phyloP scores from a whole-genome alignment of 768 basidiomycete species.

The Butyriboletus loyo region DNA sequence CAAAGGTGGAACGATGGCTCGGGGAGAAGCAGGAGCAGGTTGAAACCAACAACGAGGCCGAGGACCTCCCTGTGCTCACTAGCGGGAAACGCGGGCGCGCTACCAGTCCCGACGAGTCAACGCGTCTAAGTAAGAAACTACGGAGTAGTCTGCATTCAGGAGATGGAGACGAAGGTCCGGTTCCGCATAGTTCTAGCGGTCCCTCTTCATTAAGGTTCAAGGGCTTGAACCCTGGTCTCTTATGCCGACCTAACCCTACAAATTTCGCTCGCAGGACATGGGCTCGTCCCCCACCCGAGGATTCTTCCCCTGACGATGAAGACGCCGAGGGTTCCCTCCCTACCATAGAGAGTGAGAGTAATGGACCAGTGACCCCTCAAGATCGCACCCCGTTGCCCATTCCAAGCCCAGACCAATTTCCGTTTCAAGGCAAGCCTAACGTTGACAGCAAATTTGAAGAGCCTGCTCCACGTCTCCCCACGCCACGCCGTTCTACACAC shows the following conservation, averaged over 20 bases:
- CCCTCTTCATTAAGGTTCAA: constrained; percentile 29
- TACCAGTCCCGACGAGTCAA: constrained; percentile 21
- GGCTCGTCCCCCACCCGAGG: constrained; percentile 42
- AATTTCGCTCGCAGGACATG: constrained; percentile 58
- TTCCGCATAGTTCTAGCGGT: constrained; percentile 24
- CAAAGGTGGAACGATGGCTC: constrained; percentile 40
- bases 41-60: constrained; percentile 11
- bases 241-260: constrained; percentile 59
- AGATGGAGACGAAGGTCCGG: constrained; percentile 28
- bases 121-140: constrained; percentile 26
- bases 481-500: constrained; percentile 19
- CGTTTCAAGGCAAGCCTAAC: constrained; percentile 17
- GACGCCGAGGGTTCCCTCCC: constrained; percentile 32
- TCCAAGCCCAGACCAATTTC: constrained; percentile 31
- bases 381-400: constrained; percentile 45
- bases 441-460: constrained; percentile 22
- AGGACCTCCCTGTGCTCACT: constrained; percentile 9
- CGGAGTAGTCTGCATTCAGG: constrained; percentile 19
- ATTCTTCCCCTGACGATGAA: constrained; percentile 32
- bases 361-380: constrained; percentile 56
- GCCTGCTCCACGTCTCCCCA: constrained; percentile 20
- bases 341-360: constrained; percentile 46
- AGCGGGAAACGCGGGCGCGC: constrained; percentile 25
- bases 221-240: constrained; percentile 43
- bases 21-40: constrained; percentile 24